phyloP scores from a whole-genome alignment of 768 basidiomycete species.

The Rossbeevera mucosa region DNA sequence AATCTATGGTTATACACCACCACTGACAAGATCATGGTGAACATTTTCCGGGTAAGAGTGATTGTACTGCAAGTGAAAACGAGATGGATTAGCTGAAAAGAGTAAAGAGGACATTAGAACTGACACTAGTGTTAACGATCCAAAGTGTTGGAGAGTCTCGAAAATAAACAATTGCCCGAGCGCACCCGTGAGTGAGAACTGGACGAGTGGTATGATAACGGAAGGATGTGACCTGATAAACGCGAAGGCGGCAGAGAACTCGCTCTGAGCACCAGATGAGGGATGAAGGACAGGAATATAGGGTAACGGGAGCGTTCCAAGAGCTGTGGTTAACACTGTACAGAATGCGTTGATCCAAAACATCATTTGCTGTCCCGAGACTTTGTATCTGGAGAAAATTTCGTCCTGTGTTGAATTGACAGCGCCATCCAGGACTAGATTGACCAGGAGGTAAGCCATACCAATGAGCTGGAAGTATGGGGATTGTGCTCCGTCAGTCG shows the following conservation, averaged over 20 bases:
- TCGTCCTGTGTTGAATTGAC: conserved; percentile 97
- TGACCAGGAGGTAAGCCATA: conserved; percentile 71
- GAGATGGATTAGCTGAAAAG: conserved; percentile 1
- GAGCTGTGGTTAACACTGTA: conserved; percentile 63
- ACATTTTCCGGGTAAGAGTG: conserved; percentile 93
- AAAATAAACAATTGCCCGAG: conserved; percentile 98
- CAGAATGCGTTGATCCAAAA: conserved; percentile 92
- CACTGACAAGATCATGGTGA: conserved; percentile 96
- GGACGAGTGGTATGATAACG: conserved; percentile 64
- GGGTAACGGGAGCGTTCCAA: conserved; percentile 72
- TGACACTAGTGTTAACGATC: conserved; percentile 84
- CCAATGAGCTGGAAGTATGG: conserved; percentile 66
- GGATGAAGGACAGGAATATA: conserved; percentile 82
- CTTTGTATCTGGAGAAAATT: conserved; percentile 75
- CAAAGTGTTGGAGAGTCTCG: conserved; percentile 89
- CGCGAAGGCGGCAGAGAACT: conserved; percentile 60
- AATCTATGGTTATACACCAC: conserved; percentile 86
- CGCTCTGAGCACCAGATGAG: conserved; percentile 50
- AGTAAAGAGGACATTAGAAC: conserved; percentile 23
- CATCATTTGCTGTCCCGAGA: conserved; percentile 98
- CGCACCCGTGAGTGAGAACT: conserved; percentile 88
- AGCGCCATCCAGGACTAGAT: conserved; percentile 87
- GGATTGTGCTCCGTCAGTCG: conserved; percentile 22
- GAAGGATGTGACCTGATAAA: conserved; percentile 80
- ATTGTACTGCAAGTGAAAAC: conserved; percentile 58